phyloP scores from a whole-genome alignment of 2,329 filamentous ascomycete species.

The Sphaerulina populicola region DNA sequence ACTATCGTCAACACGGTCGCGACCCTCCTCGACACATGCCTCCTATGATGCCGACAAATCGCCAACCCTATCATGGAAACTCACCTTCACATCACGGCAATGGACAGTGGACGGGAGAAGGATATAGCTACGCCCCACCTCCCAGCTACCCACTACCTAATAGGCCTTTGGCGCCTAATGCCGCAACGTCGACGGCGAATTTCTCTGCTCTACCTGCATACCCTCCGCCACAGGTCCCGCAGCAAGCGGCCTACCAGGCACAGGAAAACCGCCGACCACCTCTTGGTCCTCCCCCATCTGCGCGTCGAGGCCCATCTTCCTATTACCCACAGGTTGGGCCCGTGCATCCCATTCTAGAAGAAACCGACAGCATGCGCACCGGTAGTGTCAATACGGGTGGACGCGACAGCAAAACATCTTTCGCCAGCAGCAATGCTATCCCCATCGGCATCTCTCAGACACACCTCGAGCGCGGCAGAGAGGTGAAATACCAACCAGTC shows the following conservation, averaged over 20 bases:
- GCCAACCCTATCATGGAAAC: conserved; percentile 14
- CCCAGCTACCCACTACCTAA: conserved; percentile 16
- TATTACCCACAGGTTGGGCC: conserved; percentile 44
- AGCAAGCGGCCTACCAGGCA: conserved; percentile 26
- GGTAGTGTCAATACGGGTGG: conserved; percentile 23
- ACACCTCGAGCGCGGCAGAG: conserved; percentile 31
- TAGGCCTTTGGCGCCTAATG: conserved; percentile 13
- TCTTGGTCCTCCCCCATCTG: conserved; percentile 43
- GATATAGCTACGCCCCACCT: conserved; percentile 23
- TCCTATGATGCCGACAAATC: conserved; percentile 7
- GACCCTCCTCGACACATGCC: conserved; percentile 15
- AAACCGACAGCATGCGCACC: conserved; percentile 36
- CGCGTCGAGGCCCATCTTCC: conserved; percentile 41
- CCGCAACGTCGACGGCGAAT: background rate
- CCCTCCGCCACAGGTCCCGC: conserved; percentile 16
- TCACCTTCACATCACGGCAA: conserved; percentile 25
- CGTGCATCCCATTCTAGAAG: conserved; percentile 44
- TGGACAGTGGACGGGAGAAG: conserved; percentile 28
- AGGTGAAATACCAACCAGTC: conserved; percentile 2
- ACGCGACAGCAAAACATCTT: conserved; percentile 34
- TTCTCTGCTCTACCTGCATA: conserved; percentile 14
- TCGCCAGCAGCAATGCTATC: conserved; percentile 44
- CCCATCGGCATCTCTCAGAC: conserved; percentile 37
- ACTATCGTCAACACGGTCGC: conserved; percentile 11
- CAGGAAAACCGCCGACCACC: conserved; percentile 34